Percentiles rank a stretch among this genome's conserved stretches.
Evolutionary conservation across 2,329 filamentous ascomycete genomes (phyloP).

Genomic region (Trichophyton schoenleinii): DNA sequence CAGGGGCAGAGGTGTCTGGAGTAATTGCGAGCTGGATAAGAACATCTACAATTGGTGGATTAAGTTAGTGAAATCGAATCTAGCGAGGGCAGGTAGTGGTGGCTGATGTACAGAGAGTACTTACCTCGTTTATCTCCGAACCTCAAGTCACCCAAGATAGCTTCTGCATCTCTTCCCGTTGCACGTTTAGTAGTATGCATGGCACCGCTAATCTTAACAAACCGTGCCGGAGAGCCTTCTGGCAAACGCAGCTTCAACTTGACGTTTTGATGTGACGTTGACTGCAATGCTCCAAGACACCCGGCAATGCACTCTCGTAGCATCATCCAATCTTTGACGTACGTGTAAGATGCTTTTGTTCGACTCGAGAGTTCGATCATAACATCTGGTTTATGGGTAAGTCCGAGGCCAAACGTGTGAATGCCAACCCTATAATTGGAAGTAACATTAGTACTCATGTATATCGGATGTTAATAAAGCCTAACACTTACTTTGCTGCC

Average conservation of each 20-base stretch:
- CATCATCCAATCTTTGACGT: constrained; percentile 99
- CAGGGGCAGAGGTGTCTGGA: constrained; percentile 69
- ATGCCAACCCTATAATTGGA: constrained; percentile 59
- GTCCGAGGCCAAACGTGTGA: constrained; percentile 87
- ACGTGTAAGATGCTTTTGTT: constrained; percentile 94
- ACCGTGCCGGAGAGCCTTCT: constrained; percentile 93
- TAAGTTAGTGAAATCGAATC: not conserved
- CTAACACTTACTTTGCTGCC: constrained; percentile 68
- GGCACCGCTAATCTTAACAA: constrained; percentile 95
- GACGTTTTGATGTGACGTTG: constrained; percentile 93
- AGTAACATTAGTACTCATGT: constrained; percentile 8
- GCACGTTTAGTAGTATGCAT: constrained; percentile 93
- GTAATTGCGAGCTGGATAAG: constrained; percentile 87
- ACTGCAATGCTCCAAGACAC: constrained; percentile 82
- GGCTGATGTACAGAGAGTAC: constrained; percentile 6
- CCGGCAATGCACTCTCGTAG: constrained; percentile 89
- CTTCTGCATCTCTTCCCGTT: constrained; percentile 87
- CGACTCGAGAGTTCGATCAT: constrained; percentile 95
- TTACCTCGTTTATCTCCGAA: constrained; percentile 78
- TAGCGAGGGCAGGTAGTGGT: not conserved
- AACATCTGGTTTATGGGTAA: constrained; percentile 96
- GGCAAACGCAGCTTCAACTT: constrained; percentile 89
- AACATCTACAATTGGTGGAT: constrained; percentile 48
- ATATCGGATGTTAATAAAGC: constrained; percentile 13
- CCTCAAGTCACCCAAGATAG: constrained; percentile 75